Evolutionary conservation across 345 rosid genomes (phyloP).

Genomic region (Lenwebbia sp.): DNA sequence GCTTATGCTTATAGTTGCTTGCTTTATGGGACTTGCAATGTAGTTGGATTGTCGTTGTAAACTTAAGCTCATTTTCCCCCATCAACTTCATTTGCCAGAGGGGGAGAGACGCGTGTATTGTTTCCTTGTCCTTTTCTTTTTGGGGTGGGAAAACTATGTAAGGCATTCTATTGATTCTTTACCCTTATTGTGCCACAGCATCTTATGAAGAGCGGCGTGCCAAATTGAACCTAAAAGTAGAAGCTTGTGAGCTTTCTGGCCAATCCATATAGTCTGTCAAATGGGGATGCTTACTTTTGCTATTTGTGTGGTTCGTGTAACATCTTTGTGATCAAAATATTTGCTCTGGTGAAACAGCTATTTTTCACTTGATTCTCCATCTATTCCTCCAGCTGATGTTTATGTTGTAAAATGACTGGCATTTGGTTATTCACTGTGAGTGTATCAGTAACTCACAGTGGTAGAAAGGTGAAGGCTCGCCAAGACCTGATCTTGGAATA

Average conservation of each 20-base stretch:
- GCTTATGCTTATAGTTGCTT: neutral
- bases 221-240: constrained; percentile 28
- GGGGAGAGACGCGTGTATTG: neutral
- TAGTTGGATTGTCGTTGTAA: neutral
- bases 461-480: neutral
- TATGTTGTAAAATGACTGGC: neutral
- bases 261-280: neutral
- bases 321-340: neutral
- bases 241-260: neutral
- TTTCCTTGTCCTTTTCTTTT: neutral
- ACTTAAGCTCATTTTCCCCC: neutral
- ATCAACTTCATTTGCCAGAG: neutral
- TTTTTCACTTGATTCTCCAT: neutral
- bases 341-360: neutral
- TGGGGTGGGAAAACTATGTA: neutral
- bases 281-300: neutral
- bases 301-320: neutral
- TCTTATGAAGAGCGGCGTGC: constrained; percentile 70
- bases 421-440: neutral
- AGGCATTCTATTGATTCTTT: neutral
- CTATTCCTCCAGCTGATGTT: neutral
- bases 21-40: neutral
- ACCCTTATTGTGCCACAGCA: constrained; percentile 22
- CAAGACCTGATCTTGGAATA: neutral
- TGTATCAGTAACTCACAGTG: neutral